Evolutionary conservation across 1,139 yeast species (phyloP), one percentile per base, ranked within the genome.

Genomic region (Zygosaccharomyces pseudobailii): DNA sequence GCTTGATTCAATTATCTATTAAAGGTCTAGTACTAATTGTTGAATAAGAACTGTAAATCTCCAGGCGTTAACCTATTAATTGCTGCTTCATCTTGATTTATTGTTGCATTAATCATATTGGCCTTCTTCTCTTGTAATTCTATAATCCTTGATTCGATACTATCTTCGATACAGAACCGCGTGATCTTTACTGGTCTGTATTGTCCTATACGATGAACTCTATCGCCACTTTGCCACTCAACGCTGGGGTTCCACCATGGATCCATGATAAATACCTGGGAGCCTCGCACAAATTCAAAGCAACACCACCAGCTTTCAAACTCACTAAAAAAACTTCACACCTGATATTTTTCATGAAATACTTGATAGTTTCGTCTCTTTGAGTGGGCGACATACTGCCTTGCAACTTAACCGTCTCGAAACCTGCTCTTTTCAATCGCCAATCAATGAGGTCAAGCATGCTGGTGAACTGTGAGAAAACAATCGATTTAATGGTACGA

Each of bases 181-280:
- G 96, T 88, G 58, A 92, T 89, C 54, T 87, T 78, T n/a, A 92
- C 96, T 0, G 98, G 98, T 53, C 98, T 72, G 59, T 80, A 87
- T 65, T 92, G 99, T 4, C 97, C 97, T 54, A 92, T 92, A 70
- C 98, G 81, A 69, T 92, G 98, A 21, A 92, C 97, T 69, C 99
- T 81, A 67, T 94, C 99, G 71, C 95, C 96, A 42, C 95, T 86
- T 66, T 92, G 98, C 90, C 97, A 92, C 67, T 92, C 97, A 4
- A 89, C 95, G 58, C 95, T 85, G 0, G 97, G 97, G 63, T 92
- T 92, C 97, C 97, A 92, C 97, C 98, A 92, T 24, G 97, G 97
- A 61, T 92, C 98, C 74, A 92, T 75, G 43, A 92, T 75, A 57
- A 92, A 92, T 35, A 92, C 97, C 58, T 90, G 97, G 0, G 95